phyloP scores from a whole-genome alignment of 768 basidiomycete genomes.

The Chalciporus sphaerocephalus region DNA sequence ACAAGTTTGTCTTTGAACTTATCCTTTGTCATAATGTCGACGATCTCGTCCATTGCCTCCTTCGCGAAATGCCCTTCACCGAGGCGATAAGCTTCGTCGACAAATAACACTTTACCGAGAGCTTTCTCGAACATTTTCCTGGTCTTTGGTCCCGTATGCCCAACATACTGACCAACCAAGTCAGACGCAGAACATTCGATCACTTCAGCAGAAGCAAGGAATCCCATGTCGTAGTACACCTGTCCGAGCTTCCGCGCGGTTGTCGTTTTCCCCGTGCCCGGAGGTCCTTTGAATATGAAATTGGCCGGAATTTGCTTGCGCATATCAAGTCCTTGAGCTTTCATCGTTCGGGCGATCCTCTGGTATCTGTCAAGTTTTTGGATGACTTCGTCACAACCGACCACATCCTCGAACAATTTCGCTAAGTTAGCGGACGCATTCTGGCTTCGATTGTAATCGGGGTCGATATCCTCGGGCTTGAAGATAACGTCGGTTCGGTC shows the following conservation, averaged over 20 bases:
- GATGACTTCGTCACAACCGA: constrained; percentile 56
- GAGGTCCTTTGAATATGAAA: constrained; percentile 71
- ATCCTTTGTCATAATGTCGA: constrained; percentile 56
- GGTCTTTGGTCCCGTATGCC: constrained; percentile 69
- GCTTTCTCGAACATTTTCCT: constrained; percentile 57
- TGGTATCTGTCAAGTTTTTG: constrained; percentile 50
- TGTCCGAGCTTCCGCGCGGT: constrained; percentile 58
- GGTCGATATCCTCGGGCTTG: constrained; percentile 55
- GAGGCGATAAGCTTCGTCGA: constrained; percentile 69
- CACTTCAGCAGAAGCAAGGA: constrained; percentile 48
- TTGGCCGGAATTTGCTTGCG: constrained; percentile 54
- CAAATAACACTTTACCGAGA: constrained; percentile 62
- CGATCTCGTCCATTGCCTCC: constrained; percentile 71
- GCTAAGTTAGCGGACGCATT: constrained; percentile 48
- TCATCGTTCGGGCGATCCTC: constrained; percentile 41
- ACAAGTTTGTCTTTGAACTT: constrained; percentile 55
- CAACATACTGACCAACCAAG: constrained; percentile 64
- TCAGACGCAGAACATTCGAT: constrained; percentile 68
- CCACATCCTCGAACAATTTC: constrained; percentile 58
- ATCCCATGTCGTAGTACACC: constrained; percentile 61
- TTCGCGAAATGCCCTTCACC: constrained; percentile 58
- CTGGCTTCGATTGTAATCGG: constrained; percentile 48
- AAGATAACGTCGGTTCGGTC: constrained; percentile 29
- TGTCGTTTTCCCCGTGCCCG: constrained; percentile 68
- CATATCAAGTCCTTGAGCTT: constrained; percentile 38